These are phyloP conservation scores for Exophiala calicioides DNA, from an alignment of 2,329 filamentous ascomycete species.

Conservation along the genomic window DNA sequence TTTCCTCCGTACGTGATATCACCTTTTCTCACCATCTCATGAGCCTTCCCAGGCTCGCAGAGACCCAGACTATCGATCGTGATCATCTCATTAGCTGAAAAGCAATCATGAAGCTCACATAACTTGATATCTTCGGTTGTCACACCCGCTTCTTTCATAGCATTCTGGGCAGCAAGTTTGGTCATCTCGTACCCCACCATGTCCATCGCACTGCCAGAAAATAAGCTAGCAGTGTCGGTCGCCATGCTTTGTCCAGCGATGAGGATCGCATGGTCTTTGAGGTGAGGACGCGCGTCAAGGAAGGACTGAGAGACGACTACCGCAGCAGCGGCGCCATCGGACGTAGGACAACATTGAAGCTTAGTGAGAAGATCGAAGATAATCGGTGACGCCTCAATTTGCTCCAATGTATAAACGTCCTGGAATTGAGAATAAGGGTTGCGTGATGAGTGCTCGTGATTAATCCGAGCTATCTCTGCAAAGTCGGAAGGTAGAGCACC, in stretches of 20 bases:
- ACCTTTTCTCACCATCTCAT: slow-evolving; percentile 82
- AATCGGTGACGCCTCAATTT: slow-evolving; percentile 73
- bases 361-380: slow-evolving; percentile 89
- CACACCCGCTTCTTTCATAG: slow-evolving; percentile 72
- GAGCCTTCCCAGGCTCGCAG: slow-evolving; percentile 75
- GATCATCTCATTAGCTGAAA: slow-evolving; percentile 92
- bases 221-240: slow-evolving; percentile 82
- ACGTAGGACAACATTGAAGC: slow-evolving; percentile 97
- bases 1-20: slow-evolving; percentile 89
- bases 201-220: slow-evolving; percentile 79
- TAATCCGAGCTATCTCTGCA: slow-evolving; percentile 88
- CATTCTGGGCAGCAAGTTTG: slow-evolving; percentile 65
- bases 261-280: slow-evolving; percentile 78
- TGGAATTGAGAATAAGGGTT: slow-evolving; percentile 99
- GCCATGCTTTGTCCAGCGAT: slow-evolving; percentile 85
- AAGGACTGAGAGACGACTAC: slow-evolving; percentile 87
- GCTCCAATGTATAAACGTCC: slow-evolving; percentile 83
- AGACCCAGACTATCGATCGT: slow-evolving; percentile 84
- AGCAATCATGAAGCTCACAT: slow-evolving; percentile 95
- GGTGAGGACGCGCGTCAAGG: slow-evolving; percentile 78
- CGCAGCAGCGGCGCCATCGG: slow-evolving; percentile 85
- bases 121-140: slow-evolving; percentile 71
- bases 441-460: slow-evolving; percentile 84
- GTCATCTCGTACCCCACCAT: slow-evolving; percentile 89
- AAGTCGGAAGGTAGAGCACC: slow-evolving; percentile 85